These are phyloP conservation scores for Trichothecium roseum DNA, from an alignment of 2,329 filamentous ascomycete species.

Conservation along the genomic window DNA sequence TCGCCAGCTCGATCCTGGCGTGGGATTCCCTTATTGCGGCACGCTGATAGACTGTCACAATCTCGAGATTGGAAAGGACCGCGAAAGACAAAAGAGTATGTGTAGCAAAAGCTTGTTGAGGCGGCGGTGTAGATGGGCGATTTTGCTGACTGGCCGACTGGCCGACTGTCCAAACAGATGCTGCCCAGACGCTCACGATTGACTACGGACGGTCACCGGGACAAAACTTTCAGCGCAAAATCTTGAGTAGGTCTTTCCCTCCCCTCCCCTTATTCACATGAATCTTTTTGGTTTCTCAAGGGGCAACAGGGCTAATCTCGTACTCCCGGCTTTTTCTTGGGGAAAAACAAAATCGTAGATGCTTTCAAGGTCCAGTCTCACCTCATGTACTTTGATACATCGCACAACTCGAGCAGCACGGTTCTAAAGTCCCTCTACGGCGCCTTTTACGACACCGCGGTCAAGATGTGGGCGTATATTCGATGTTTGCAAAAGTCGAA, in stretches of 20 bases:
- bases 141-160: too few species aligned
- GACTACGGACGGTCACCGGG: slow-evolving; percentile 65
- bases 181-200: slow-evolving; percentile 68
- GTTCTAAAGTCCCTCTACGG: slow-evolving; percentile 65
- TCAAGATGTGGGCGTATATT: slow-evolving; percentile 58
- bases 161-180: slow-evolving; percentile 10
- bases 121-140: too few species aligned
- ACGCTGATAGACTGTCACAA: slow-evolving; percentile 63
- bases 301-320: not conserved
- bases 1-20: slow-evolving; percentile 28
- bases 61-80: slow-evolving; percentile 64
- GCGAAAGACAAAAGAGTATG: slow-evolving; percentile 43
- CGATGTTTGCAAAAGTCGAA: slow-evolving; percentile 45
- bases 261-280: not conserved
- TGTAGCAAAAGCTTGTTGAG: not conserved
- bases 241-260: slow-evolving; percentile 45
- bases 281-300: not conserved
- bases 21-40: slow-evolving; percentile 82
- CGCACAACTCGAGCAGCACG: slow-evolving; percentile 59
- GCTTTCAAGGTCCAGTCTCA: slow-evolving; percentile 79
- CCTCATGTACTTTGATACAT: slow-evolving; percentile 71
- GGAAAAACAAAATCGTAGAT: slow-evolving; percentile 22
- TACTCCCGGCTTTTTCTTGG: not conserved
- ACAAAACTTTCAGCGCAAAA: slow-evolving; percentile 68
- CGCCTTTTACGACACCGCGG: slow-evolving; percentile 68